phyloP scores from a whole-genome alignment of 495 filamentous ascomycete genomes.

The Platismatia glauca region DNA sequence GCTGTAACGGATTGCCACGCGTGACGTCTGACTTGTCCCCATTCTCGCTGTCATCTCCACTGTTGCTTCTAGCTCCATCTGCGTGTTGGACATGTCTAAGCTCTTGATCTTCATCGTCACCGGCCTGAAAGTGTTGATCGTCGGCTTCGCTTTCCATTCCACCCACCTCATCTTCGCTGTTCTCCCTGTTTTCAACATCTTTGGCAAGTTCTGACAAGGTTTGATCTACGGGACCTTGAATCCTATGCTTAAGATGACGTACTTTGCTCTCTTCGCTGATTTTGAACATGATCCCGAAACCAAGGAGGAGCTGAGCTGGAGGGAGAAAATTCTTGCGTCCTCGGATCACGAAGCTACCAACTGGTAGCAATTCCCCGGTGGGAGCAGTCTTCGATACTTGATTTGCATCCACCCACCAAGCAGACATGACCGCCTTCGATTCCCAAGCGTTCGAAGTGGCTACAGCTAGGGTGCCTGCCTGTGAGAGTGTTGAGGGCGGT shows the following conservation, averaged over 20 bases:
- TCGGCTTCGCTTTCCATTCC: conserved; percentile 24
- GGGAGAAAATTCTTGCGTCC: conserved; percentile 87
- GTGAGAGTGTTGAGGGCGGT: conserved; percentile 79
- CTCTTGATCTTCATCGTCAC: conserved; percentile 25
- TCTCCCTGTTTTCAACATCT: conserved; percentile 26
- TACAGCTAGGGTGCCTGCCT: conserved; percentile 78
- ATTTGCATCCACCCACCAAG: conserved; percentile 83
- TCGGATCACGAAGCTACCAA: conserved; percentile 67
- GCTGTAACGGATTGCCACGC: conserved; percentile 14
- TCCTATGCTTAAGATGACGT: conserved; percentile 65
- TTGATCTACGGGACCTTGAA: conserved; percentile 38
- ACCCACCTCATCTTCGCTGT: conserved; percentile 29
- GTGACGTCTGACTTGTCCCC: conserved; percentile 12
- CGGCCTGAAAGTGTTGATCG: conserved; percentile 24
- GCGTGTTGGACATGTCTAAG: conserved; percentile 26
- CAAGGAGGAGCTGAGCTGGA: conserved; percentile 77
- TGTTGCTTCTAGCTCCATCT: conserved; percentile 27
- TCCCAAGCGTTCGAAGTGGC: conserved; percentile 87
- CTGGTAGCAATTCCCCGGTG: conserved; percentile 67
- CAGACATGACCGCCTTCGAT: conserved; percentile 86
- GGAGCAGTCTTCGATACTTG: conserved; percentile 78
- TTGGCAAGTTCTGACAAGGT: conserved; percentile 25
- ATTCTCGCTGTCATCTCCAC: conserved; percentile 12
- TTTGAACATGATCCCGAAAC: conserved; percentile 78
- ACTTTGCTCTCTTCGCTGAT: conserved; percentile 81